Base-by-base conservation (phyloP, 768 basidiomycete genomes). In the Tricholoma furcatifolium region DNA sequence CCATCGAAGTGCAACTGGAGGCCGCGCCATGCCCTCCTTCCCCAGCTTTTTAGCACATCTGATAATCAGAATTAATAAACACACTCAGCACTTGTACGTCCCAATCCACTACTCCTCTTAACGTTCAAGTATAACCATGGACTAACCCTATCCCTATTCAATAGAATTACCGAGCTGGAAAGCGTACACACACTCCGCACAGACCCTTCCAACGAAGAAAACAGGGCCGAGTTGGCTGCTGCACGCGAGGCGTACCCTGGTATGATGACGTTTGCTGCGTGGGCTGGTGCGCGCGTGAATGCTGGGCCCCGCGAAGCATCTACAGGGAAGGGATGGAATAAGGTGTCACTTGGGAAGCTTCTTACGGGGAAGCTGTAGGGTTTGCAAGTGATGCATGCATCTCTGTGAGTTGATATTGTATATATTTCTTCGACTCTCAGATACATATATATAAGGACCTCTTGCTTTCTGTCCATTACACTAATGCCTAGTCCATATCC, bases 11-110 rank as follows among this genome's bases (percentile, higher is more conserved):
- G 27, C 56, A 5, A 67, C 66, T 8, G 67, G 60, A 2, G 66
- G 67, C 1, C 59, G 56, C 31, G 48, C 56, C 0, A 57, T 70
- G 36, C 65, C 71, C 9, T 59, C 70, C 10, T 61, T 68, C 21
- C 65, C 66, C 5, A n/a, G 47, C 23, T 60, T 67, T 39, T 15
- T 72, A 20, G 70, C 66, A 4, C 50, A 60, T 0, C 21, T 57
- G 4, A 23, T 74, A 2, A 57, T 72, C 10, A 50, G 39, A 6
- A 41, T 70, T 41, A 73, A 73, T 41, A 35, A 56, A 14, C 66
- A 67, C 42, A 67, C 66, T 0, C 63, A 59, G 54, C 64, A 50
- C 21, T 41, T 73, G 70, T 71, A 51, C 55, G 71, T 57, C 38
- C 31, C 43, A 15, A 23, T 14, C 4, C 18, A 49, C 68, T 56